Base-by-base conservation (phyloP, 2,329 filamentous ascomycete genomes). In the Zasmidium citrigriseum region DNA sequence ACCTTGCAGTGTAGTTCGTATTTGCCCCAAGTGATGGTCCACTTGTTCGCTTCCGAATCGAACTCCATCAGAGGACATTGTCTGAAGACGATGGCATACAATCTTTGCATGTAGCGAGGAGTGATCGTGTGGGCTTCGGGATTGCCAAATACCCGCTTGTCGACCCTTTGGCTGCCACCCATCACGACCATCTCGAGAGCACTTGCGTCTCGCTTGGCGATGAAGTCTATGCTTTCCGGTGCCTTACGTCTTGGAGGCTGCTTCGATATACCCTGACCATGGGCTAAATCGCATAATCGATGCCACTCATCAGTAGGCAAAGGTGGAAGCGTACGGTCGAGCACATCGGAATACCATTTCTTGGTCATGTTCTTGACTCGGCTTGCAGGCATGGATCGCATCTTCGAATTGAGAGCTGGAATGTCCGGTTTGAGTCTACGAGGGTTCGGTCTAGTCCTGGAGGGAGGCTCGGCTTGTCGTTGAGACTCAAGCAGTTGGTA, bases 331-430 rank as follows among this genome's bases (percentile, higher is more conserved):
- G 80, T 62, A 18, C 71, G 70, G 3, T 74, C 70, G 60, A 82
- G 70, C 1, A 77, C 67, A 9, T 72, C 64, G 2, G 76, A 76
- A 63, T 79, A 80, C 75, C 77, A 80, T 29, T 73, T 67, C 29
- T 70, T 68, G 5, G 75, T 73, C 57, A 77, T 69, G 55, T 81
- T 82, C 44, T 72, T 71, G 9, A 77, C 74, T 21, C 80, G 71
- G 46, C 67, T 73, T 27, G 73, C 65, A 3, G 80, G 79, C 74
- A 82, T 78, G 1, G 78, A 75, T 4, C 76, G 73, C 51, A 71
- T 67, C 78, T 80, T 82, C 18, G 70, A 66, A 54, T 82, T 82
- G 55, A 71, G 71, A 45, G 72, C 70, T n/a, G 78, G 77, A 20
- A 79, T 74, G 11, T 59, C 57, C 1, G 71, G 73, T 4, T 60